Conservation (phyloP, 1,284 basidiomycete species). For the Moesziomyces sp. region DNA sequence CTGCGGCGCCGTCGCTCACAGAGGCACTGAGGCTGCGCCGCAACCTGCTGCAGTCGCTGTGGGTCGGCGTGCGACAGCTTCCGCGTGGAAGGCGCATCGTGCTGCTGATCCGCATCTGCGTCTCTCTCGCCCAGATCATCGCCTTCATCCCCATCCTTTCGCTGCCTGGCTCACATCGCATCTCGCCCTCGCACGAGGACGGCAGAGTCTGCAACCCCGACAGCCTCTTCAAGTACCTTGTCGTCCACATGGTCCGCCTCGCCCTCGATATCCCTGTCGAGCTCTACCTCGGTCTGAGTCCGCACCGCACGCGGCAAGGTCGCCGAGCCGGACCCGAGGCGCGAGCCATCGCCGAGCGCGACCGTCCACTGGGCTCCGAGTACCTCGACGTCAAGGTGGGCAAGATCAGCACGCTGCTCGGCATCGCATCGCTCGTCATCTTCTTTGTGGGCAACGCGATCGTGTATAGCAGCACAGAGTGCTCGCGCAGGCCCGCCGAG, state of each 20-base stretch:
- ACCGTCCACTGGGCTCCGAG: slow-evolving; percentile 45
- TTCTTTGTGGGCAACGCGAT: slow-evolving; percentile 60
- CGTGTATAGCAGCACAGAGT: slow-evolving; percentile 54
- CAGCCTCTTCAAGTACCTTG: slow-evolving; percentile 56
- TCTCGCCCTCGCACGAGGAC: slow-evolving; percentile 18
- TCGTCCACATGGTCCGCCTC: slow-evolving; percentile 52
- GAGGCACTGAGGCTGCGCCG: slow-evolving; percentile 46
- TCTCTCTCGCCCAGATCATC: slow-evolving; percentile 42
- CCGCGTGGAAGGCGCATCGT: slow-evolving; percentile 38
- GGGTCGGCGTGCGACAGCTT: slow-evolving; percentile 36
- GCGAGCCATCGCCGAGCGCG: slow-evolving; percentile 42
- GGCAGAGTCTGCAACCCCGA: slow-evolving; percentile 43
- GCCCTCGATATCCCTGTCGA: slow-evolving; percentile 49
- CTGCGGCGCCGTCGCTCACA: slow-evolving; percentile 20
- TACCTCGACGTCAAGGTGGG: slow-evolving; percentile 45
- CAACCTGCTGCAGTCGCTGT: slow-evolving; percentile 39
- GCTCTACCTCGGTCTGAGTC: slow-evolving; percentile 55
- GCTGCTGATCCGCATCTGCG: slow-evolving; percentile 25
- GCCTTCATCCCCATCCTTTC: slow-evolving; percentile 38
- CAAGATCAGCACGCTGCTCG: slow-evolving; percentile 49
- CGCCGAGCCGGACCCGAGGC: slow-evolving; percentile 44
- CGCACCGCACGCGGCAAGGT: slow-evolving; percentile 49
- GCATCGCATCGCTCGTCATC: slow-evolving; percentile 49
- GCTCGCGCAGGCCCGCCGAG: slow-evolving; percentile 50
- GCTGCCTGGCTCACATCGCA: slow-evolving; percentile 26